Percentiles rank a stretch among this genome's conserved stretches.
These are phyloP conservation scores for Calamus simplicifolius DNA, from an alignment of 176 grass and related monocot genomes.

Conservation along the genomic window DNA sequence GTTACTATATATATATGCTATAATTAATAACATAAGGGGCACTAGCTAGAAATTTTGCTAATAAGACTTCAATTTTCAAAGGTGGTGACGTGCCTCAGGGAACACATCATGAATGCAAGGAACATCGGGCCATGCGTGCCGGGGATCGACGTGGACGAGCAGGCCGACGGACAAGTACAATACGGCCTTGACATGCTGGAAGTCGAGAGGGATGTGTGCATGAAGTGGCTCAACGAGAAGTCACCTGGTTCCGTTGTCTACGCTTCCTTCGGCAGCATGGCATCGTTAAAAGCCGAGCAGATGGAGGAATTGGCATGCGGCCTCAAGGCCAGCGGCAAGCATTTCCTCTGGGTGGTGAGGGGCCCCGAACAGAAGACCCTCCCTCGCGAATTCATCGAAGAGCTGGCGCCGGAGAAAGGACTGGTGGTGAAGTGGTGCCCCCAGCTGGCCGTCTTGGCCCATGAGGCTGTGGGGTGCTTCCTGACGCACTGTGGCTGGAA, in stretches of 20 bases:
- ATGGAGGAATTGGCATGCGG: conserved; percentile 34
- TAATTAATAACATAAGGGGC: too few species aligned
- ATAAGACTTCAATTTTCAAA: neutral
- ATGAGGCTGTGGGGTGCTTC: too few species aligned
- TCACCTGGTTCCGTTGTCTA: conserved; percentile 36
- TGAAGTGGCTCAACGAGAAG: conserved; percentile 47
- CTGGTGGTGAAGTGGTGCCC: too few species aligned
- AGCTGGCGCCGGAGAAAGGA: too few species aligned
- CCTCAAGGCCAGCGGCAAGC: conserved; percentile 24
- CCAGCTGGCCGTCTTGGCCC: too few species aligned
- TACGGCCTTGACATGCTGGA: conserved; percentile 46
- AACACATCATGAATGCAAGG: conserved; percentile 6
- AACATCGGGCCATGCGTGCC: conserved; percentile 30
- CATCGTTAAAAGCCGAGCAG: conserved; percentile 28
- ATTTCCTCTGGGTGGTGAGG: conserved; percentile 32
- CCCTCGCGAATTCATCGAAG: too few species aligned
- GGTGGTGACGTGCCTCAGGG: conserved; percentile 13
- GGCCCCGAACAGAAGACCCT: too few species aligned
- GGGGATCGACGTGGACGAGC: neutral
- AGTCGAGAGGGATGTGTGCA: conserved; percentile 37
- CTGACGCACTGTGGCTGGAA: too few species aligned
- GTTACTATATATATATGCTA: too few species aligned
- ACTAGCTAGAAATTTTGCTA: too few species aligned
- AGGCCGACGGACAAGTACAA: neutral
- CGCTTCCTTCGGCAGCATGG: conserved; percentile 64